These are phyloP conservation scores for Lasiodiplodia hormozganensis DNA, from an alignment of 2,329 filamentous ascomycete species.

Conservation along the genomic window DNA sequence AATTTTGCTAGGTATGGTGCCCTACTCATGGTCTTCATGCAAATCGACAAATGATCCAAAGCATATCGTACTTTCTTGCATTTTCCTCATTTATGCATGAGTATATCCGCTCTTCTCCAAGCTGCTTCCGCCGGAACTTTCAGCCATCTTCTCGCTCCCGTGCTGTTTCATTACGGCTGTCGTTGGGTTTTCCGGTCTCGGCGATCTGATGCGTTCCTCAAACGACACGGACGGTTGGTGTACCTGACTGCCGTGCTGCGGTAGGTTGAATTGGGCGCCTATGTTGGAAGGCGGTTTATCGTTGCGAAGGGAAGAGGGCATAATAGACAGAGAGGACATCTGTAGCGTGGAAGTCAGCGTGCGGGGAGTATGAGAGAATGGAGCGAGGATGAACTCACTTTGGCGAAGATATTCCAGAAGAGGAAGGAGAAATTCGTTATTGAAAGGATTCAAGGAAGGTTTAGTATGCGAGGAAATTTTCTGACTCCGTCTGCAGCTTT, in stretches of 20 bases:
- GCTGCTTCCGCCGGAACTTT: no score
- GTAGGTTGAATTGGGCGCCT: neutral
- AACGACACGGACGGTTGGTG: neutral
- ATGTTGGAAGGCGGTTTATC: neutral
- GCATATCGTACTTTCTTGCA: no score
- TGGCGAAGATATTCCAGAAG: neutral
- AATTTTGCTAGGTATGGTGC: no score
- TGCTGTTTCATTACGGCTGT: no score
- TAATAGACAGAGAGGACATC: neutral
- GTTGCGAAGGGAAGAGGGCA: neutral
- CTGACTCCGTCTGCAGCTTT: fast-evolving
- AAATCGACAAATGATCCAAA: no score
- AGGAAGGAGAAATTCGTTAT: neutral
- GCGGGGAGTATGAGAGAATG: neutral
- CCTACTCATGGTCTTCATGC: no score
- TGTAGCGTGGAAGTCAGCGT: neutral
- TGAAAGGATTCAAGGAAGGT: neutral
- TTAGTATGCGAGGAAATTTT: neutral
- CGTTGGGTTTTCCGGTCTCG: neutral
- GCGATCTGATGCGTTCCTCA: neutral
- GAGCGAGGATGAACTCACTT: neutral
- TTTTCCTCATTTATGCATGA: no score
- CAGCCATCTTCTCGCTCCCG: no score
- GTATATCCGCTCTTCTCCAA: neutral
- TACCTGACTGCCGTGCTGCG: neutral